Evolutionary conservation across 2,329 filamentous ascomycete species (phyloP), one percentile per base, ranked within the genome.

Genomic region (Colletotrichum magnum): DNA sequence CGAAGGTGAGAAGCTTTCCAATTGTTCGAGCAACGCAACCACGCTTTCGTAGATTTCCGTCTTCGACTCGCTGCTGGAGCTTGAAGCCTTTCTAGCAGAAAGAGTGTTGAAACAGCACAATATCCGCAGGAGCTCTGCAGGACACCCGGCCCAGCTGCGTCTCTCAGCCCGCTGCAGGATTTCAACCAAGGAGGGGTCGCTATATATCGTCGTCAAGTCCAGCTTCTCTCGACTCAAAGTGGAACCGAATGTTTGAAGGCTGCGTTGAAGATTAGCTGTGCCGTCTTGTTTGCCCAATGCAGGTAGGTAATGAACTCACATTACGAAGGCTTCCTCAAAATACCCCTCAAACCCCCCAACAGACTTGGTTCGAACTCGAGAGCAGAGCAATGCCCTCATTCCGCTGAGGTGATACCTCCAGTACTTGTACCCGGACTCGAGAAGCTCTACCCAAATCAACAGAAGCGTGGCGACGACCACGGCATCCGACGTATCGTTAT

Each of bases 351-450:
- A 48, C 5, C 45, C 18, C n/a, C 15, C 16, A 10, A 48, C n/a
- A n/a, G 45, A 21, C n/a, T n/a, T 18, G 7, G 32, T 16, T 7
- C n/a, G 21, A 13, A 13, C 24, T 39, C 53, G 53, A 13, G 53
- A 56, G 15, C 16, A 15, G 12, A 56, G 53, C 53, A 56, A 41
- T 3, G 12, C 53, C n/a, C 53, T 36, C 53, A 56, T 56, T 32
- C 53, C 53, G n/a, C 53, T 32, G 5, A 56, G 53, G 24, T 56
- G 53, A 41, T 56, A 43, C 15, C 39, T 41, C 53, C 53, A 56
- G 32, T 32, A 56, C 18, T 39, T 21, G 16, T 56, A 43, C 6
- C 53, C 53, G 6, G 36, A 56, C 12, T 56, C 53, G n/a, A 56
- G 32, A 18, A 56, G 53, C 5, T 56, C 53, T 3, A 56, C 53